Evolutionary conservation across 2,329 filamentous ascomycete genomes (phyloP).

Genomic region (Hypoxylon sp.): DNA sequence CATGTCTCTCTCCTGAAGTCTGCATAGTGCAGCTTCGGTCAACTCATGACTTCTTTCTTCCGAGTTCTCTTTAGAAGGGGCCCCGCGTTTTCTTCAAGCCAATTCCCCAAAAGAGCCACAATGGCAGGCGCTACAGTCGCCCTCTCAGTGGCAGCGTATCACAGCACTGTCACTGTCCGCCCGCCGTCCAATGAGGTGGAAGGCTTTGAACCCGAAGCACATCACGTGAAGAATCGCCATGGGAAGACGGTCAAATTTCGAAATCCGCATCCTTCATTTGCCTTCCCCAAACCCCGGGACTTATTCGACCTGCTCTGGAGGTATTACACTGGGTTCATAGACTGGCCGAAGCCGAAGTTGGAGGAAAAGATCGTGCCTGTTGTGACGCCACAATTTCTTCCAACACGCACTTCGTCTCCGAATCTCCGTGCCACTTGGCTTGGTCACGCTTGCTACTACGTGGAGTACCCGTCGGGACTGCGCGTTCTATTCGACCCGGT

Average conservation of each 20-base stretch:
- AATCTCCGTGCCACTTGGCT: slow-evolving; percentile 91
- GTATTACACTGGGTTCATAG: neutral
- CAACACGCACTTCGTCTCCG: slow-evolving; percentile 65
- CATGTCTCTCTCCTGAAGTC: neutral
- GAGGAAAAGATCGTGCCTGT: slow-evolving; percentile 71
- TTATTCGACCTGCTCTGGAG: slow-evolving; percentile 15
- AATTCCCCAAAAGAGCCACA: slow-evolving; percentile 41
- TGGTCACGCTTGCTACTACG: slow-evolving; percentile 92
- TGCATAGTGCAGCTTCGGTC: neutral
- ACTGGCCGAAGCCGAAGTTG: slow-evolving; percentile 70
- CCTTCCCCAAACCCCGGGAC: slow-evolving; percentile 25
- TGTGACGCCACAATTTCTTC: slow-evolving; percentile 74
- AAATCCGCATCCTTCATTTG: slow-evolving; percentile 65
- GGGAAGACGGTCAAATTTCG: slow-evolving; percentile 60
- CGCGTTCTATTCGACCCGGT: slow-evolving; percentile 94
- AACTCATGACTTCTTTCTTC: slow-evolving; percentile 27
- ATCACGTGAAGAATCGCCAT: slow-evolving; percentile 60
- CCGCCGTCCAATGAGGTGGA: slow-evolving; percentile 54
- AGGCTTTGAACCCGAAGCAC: slow-evolving; percentile 59
- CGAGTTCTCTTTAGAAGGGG: slow-evolving; percentile 34
- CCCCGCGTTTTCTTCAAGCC: slow-evolving; percentile 5
- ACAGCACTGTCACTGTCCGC: slow-evolving; percentile 43
- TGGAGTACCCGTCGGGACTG: slow-evolving; percentile 88
- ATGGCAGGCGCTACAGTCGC: slow-evolving; percentile 38
- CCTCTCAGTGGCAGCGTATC: slow-evolving; percentile 45